Conservation (phyloP, 768 basidiomycete genomes). For the Trametes punicea region DNA sequence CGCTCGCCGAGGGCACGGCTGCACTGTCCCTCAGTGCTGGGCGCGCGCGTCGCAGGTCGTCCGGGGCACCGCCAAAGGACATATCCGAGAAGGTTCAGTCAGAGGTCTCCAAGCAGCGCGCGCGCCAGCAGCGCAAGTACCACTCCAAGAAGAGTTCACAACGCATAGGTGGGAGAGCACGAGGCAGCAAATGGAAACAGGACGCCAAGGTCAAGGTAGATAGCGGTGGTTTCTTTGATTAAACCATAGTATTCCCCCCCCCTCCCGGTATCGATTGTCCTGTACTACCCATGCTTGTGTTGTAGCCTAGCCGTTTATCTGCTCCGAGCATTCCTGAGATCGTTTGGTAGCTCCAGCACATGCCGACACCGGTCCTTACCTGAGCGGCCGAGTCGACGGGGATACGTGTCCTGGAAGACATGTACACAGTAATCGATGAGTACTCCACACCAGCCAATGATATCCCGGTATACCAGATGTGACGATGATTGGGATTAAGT, state of each 20-base stretch:
- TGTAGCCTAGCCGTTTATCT: constrained; percentile 4
- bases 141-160: constrained; percentile 71
- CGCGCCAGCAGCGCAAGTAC: constrained; percentile 67
- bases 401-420: too few relatives aligned
- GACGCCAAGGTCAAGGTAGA: constrained; percentile 65
- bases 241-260: not conserved
- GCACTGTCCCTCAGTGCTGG: constrained; percentile 32
- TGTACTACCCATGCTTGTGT: not conserved
- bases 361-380: too few relatives aligned
- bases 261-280: not conserved
- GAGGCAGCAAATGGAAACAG: constrained; percentile 85
- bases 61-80: constrained; percentile 29
- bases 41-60: not conserved
- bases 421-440: not conserved
- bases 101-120: constrained; percentile 56
- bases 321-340: not conserved
- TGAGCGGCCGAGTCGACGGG: too few relatives aligned
- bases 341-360: not conserved
- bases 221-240: constrained; percentile 52
- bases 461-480: not conserved
- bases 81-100: constrained; percentile 59
- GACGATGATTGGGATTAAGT: not conserved
- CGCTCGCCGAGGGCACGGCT: constrained; percentile 42
- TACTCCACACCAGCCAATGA: not conserved
- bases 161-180: constrained; percentile 58